Evolutionary conservation across 2,329 filamentous ascomycete species (phyloP).

Genomic region (Clonostachys solani): DNA sequence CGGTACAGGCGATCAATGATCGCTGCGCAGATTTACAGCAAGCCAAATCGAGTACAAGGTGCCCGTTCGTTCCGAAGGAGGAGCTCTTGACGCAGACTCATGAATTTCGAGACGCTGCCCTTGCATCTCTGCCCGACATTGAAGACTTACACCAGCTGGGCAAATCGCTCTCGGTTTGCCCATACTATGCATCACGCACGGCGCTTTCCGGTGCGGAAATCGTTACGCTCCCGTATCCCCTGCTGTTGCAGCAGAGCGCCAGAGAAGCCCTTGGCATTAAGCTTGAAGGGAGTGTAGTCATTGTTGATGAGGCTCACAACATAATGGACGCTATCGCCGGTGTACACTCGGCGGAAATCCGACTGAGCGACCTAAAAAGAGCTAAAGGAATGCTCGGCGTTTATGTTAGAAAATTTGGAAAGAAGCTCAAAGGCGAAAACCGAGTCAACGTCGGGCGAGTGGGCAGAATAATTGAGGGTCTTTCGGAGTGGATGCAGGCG

Average conservation of each 20-base stretch:
- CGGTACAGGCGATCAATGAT: slow-evolving; percentile 84
- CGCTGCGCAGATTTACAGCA: slow-evolving; percentile 88
- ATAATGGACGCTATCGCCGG: slow-evolving; percentile 91
- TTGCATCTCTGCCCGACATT: slow-evolving; percentile 87
- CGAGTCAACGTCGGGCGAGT: slow-evolving; percentile 87
- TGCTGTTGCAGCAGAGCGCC: slow-evolving; percentile 82
- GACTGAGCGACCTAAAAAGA: slow-evolving; percentile 65
- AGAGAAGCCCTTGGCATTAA: slow-evolving; percentile 84
- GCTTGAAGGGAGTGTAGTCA: slow-evolving; percentile 82
- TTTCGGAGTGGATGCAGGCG: slow-evolving; percentile 63
- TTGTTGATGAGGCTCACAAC: slow-evolving; percentile 97
- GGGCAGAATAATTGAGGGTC: slow-evolving; percentile 75
- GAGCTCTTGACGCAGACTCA: slow-evolving; percentile 69
- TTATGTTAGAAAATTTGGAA: slow-evolving; percentile 86
- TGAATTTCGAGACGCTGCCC: slow-evolving; percentile 77
- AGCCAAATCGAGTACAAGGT: slow-evolving; percentile 54
- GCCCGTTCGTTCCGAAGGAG: slow-evolving; percentile 72
- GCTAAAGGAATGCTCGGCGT: slow-evolving; percentile 72
- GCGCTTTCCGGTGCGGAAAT: slow-evolving; percentile 84
- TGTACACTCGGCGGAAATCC: slow-evolving; percentile 78
- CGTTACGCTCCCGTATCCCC: slow-evolving; percentile 85
- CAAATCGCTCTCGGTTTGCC: slow-evolving; percentile 76
- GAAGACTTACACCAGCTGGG: slow-evolving; percentile 83
- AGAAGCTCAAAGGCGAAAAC: slow-evolving; percentile 85
- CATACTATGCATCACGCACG: slow-evolving; percentile 91